These are phyloP conservation scores for Cercospora sesami DNA, from an alignment of 2,329 filamentous ascomycete genomes.

Conservation along the genomic window DNA sequence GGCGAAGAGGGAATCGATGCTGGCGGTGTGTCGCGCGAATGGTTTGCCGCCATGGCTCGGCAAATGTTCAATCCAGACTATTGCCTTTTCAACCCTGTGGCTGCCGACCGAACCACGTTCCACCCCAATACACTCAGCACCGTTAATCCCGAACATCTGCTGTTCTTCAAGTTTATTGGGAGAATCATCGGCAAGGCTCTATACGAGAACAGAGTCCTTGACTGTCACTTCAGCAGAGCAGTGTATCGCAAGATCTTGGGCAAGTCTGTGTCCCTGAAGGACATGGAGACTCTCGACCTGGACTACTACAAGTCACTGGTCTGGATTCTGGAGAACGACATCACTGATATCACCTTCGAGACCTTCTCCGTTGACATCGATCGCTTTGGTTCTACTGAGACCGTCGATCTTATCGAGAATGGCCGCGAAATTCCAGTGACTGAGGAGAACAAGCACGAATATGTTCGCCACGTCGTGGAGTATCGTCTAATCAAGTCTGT, in stretches of 20 bases:
- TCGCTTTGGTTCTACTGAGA: slow-evolving; percentile 84
- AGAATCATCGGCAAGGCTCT: slow-evolving; percentile 97
- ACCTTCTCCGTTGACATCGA: slow-evolving; percentile 94
- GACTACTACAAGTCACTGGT: slow-evolving; percentile 98
- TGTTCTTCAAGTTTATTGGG: slow-evolving; percentile 99
- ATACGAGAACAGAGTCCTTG: slow-evolving; percentile 91
- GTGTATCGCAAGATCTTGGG: slow-evolving; percentile 98
- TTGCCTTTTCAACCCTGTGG: slow-evolving; percentile 92
- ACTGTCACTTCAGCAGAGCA: slow-evolving; percentile 98
- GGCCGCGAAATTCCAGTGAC: slow-evolving; percentile 92
- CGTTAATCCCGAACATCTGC: slow-evolving; percentile 91
- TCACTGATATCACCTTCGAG: slow-evolving; percentile 95
- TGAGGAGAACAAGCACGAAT: slow-evolving; percentile 98
- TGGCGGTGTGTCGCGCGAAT: slow-evolving; percentile 94
- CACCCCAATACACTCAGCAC: slow-evolving; percentile 93
- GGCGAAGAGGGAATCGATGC: slow-evolving; percentile 97
- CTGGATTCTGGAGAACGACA: slow-evolving; percentile 99
- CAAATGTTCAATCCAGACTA: slow-evolving; percentile 99
- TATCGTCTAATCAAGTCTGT: slow-evolving; percentile 90
- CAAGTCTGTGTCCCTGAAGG: slow-evolving; percentile 93
- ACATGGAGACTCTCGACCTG: slow-evolving; percentile 97
- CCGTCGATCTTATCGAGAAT: slow-evolving; percentile 81
- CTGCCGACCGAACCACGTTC: slow-evolving; percentile 96
- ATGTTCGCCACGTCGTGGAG: slow-evolving; percentile 90
- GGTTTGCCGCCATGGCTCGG: slow-evolving; percentile 95